Evolutionary conservation across 2,329 filamentous ascomycete species (phyloP).

Genomic region (Pseudogymnoascus sp.): DNA sequence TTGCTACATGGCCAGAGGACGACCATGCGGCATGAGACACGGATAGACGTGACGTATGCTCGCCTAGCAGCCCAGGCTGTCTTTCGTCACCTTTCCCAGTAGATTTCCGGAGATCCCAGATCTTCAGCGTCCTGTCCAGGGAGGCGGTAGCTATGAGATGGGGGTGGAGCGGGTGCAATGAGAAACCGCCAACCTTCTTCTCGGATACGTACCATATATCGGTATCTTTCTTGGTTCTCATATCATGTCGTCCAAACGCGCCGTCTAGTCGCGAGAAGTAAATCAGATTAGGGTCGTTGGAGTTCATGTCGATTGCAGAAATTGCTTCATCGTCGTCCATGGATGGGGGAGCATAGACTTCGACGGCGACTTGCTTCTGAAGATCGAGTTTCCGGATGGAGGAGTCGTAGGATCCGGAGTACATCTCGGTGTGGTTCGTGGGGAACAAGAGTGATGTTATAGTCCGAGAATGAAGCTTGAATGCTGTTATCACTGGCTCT

Average conservation of each 20-base stretch:
- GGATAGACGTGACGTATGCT: constrained; percentile 74
- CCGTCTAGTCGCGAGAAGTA: constrained; percentile 86
- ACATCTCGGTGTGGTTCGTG: constrained; percentile 65
- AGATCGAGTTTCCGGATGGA: constrained; percentile 84
- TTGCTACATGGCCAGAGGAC: constrained; percentile 74
- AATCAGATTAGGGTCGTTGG: constrained; percentile 62
- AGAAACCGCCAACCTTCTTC: constrained; percentile 94
- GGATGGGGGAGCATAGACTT: constrained; percentile 71
- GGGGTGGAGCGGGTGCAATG: constrained; percentile 68
- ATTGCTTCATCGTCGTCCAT: constrained; percentile 67
- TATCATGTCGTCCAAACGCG: constrained; percentile 71
- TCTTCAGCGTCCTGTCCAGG: constrained; percentile 77
- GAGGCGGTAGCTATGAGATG: constrained; percentile 85
- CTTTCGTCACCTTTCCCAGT: constrained; percentile 51
- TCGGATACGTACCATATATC: constrained; percentile 72
- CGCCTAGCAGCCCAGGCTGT: constrained; percentile 64
- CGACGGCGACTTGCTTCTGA: constrained; percentile 66
- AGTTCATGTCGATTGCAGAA: constrained; percentile 73
- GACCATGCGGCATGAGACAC: constrained; percentile 94
- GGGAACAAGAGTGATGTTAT: constrained; percentile 79
- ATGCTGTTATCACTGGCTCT: constrained; percentile 74
- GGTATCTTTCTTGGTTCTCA: constrained; percentile 51
- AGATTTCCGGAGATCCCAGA: constrained; percentile 88
- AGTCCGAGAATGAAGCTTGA: constrained; percentile 84
- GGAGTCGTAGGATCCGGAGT: constrained; percentile 85